These are phyloP conservation scores for Cochlearia excelsa DNA, from an alignment of 345 rosid species.

Conservation along the genomic window DNA sequence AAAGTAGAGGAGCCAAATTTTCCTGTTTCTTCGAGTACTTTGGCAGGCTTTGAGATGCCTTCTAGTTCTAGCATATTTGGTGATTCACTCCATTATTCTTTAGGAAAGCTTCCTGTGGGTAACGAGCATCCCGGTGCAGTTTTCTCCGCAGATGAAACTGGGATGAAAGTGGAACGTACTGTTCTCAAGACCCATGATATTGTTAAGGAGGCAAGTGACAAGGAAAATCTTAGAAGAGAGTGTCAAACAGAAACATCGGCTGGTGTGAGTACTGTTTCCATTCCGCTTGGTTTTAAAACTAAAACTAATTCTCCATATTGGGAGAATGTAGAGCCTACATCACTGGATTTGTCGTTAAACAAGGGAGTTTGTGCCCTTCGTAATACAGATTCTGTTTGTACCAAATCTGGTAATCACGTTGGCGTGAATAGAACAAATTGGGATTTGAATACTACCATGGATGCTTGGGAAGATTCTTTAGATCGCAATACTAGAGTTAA, in stretches of 20 bases:
- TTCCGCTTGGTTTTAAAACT: constrained; percentile 37
- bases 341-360: constrained; percentile 53
- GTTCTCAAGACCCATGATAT: constrained; percentile 27
- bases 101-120: constrained; percentile 10
- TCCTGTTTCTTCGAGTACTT: constrained; percentile 28
- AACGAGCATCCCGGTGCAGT: constrained; percentile 5
- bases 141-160: constrained; percentile 31
- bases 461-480: constrained; percentile 62
- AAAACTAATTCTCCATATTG: constrained; percentile 30
- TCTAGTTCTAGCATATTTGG: constrained; percentile 23
- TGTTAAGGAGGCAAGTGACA: constrained; percentile 24
- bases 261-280: constrained; percentile 34
- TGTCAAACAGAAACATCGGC: constrained; percentile 30
- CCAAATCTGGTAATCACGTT: constrained; percentile 24
- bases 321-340: constrained; percentile 34
- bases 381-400: constrained; percentile 27
- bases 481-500: constrained; percentile 35
- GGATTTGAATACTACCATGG: constrained; percentile 91
- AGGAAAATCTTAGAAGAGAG: constrained; percentile 29
- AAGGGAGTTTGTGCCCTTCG: constrained; percentile 37
- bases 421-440: constrained; percentile 59
- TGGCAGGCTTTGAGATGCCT: constrained; percentile 27
- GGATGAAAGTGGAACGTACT: constrained; percentile 33
- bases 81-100: constrained; percentile 21
- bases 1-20: constrained; percentile 38